Conservation (phyloP, 805 yeast species). For the Candida ovalis region DNA sequence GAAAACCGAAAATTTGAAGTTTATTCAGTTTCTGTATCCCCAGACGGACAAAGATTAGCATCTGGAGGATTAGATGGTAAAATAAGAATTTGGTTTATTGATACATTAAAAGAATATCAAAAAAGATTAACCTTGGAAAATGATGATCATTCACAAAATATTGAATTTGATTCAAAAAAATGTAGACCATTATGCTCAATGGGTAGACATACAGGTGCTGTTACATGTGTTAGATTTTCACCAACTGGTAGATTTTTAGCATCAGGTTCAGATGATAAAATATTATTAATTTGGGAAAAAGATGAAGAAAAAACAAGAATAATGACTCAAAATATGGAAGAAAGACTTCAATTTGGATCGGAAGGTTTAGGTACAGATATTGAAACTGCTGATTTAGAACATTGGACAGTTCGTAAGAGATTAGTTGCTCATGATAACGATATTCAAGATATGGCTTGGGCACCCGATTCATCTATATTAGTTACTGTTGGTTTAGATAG, state of each 20-base stretch:
- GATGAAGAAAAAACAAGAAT: slow-evolving; percentile 66
- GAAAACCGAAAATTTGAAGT: slow-evolving; percentile 80
- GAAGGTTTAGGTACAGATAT: slow-evolving; percentile 33
- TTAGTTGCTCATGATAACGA: slow-evolving; percentile 97
- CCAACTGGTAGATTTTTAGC: slow-evolving; percentile 91
- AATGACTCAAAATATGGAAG: slow-evolving; percentile 27
- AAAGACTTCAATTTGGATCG: slow-evolving; percentile 16
- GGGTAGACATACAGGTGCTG: slow-evolving; percentile 96
- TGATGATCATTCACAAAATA: not conserved
- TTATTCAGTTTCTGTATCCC: slow-evolving; percentile 74
- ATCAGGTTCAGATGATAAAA: slow-evolving; percentile 92
- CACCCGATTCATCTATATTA: slow-evolving; percentile 85
- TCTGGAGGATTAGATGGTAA: slow-evolving; percentile 95
- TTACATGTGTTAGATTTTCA: slow-evolving; percentile 87
- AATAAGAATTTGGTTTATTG: slow-evolving; percentile 81
- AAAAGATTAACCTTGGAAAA: slow-evolving; percentile 8
- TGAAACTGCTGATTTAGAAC: slow-evolving; percentile 71
- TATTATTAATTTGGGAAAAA: slow-evolving; percentile 86
- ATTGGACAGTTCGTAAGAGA: slow-evolving; percentile 91
- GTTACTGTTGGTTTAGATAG: slow-evolving; percentile 95
- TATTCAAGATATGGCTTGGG: slow-evolving; percentile 97
- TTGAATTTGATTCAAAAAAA: slow-evolving; percentile 26
- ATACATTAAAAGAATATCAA: slow-evolving; percentile 45
- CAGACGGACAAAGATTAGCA: slow-evolving; percentile 82
- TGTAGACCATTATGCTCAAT: slow-evolving; percentile 75